Evolutionary conservation across 2,329 filamentous ascomycete genomes (phyloP).

Genomic region (Penicillium fuscoglaucum): DNA sequence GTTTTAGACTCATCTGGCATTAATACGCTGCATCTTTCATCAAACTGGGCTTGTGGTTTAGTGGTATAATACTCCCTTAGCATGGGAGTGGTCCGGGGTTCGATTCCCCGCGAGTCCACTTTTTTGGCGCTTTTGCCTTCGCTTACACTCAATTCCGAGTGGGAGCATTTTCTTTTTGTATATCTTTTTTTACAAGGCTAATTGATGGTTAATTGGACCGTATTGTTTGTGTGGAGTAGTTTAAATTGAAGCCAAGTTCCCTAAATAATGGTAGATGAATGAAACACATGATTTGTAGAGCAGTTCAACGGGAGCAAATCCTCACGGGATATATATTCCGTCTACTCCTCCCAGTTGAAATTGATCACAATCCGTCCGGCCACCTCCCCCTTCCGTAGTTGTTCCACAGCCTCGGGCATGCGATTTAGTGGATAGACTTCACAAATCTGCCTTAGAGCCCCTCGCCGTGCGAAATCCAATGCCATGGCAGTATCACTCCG

Average conservation of each 20-base stretch:
- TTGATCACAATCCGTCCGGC: constrained; percentile 56
- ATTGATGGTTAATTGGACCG: too few species aligned
- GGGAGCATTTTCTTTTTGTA: constrained; percentile 4
- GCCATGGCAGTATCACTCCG: constrained; percentile 37
- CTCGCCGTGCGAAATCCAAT: constrained; percentile 50
- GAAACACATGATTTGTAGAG: neutral
- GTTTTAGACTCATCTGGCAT: too few species aligned
- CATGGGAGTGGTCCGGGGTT: constrained; percentile 51
- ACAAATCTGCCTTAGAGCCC: constrained; percentile 52
- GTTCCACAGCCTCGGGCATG: constrained; percentile 54
- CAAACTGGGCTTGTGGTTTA: constrained; percentile 42
- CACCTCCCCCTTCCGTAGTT: constrained; percentile 52
- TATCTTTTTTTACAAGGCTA: neutral
- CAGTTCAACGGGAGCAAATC: neutral
- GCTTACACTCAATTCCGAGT: constrained; percentile 3
- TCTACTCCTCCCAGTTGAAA: constrained; percentile 44
- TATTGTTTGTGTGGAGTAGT: too few species aligned
- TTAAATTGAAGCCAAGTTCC: neutral
- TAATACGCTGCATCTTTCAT: neutral
- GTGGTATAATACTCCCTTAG: constrained; percentile 51
- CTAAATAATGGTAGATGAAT: neutral
- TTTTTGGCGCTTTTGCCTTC: constrained; percentile 8
- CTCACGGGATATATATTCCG: neutral
- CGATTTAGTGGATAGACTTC: constrained; percentile 50
- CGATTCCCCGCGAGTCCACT: constrained; percentile 51